Evolutionary conservation across 2,329 filamentous ascomycete species (phyloP), one percentile per base, ranked within the genome.

Genomic region (Cercospora zeina): DNA sequence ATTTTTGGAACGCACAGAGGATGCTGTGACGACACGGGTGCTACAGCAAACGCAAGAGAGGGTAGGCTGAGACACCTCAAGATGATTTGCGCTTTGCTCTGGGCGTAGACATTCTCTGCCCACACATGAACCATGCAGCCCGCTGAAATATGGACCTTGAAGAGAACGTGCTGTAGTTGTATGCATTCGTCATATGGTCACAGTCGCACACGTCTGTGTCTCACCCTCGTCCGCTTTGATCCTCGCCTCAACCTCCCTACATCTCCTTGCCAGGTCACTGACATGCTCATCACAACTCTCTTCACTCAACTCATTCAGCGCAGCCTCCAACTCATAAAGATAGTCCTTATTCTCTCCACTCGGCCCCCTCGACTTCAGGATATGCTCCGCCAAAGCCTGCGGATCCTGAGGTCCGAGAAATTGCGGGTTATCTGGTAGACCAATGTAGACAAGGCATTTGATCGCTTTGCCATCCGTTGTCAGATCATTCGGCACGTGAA

Each of bases 301-400:
- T 1, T 84, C 79, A 65, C 90, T 88, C 68, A 97, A 78, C 31
- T 84, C 85, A 62, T 87, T 77, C 67, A 99, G 81, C 6, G 91
- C 90, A 61, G 80, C 79, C 73, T 97, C 90, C 47, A 99, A 80
- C 67, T 87, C 83, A 73, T 91, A 88, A 45, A 99, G 81, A 77
- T 99, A 99, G 72, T 97, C 93, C 62, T 83, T 87, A 76, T 97
- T 97, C 73, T 88, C 85, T 0, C 95, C 95, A 76, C 92, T 97
- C 24, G 93, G 90, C 0, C 95, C 95, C 42, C 80, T 77, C 70
- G 90, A 91, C 53, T 79, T 79, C 69, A 87, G 83, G 70, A 99
- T 97, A 76, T 93, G 90, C 76, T 86, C 83, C 24, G 93, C 93
- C 55, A 97, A 83, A 45, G 79, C 75, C 71, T 91, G 85, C 0